Conservation (phyloP, 306 rosid species). For the Cicer judaicum region DNA sequence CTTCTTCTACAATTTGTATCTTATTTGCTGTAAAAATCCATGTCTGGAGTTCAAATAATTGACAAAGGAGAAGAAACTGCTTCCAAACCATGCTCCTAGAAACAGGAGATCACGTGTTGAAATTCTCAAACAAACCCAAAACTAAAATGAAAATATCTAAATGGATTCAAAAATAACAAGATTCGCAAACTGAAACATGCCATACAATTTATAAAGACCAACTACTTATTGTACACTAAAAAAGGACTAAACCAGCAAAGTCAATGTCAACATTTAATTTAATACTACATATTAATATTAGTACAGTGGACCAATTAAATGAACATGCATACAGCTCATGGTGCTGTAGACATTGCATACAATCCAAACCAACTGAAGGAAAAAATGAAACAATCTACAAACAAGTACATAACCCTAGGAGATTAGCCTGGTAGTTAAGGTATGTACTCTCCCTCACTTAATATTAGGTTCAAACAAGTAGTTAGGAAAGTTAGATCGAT, state of each 20-base stretch:
- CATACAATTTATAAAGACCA: constrained; percentile 7
- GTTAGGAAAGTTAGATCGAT: constrained; percentile 9
- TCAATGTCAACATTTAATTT: neutral
- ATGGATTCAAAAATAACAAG: neutral
- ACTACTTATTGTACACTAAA: neutral
- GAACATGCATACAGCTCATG: constrained; percentile 10
- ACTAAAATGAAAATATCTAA: neutral
- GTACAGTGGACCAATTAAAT: constrained; percentile 11
- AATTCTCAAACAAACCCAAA: constrained; percentile 30
- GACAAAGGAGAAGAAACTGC: constrained; percentile 21
- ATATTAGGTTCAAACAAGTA: neutral
- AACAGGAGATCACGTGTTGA: constrained; percentile 14
- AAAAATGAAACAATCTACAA: too few species aligned
- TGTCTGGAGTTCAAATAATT: neutral
- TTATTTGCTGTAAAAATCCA: neutral
- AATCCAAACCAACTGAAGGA: too few species aligned
- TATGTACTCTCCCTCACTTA: neutral
- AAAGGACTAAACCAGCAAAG: neutral
- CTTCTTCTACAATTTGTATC: neutral
- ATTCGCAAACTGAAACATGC: neutral
- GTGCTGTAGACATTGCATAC: neutral
- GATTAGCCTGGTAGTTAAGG: constrained; percentile 8
- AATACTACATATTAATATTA: neutral
- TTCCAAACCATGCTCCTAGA: neutral
- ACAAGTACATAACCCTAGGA: neutral